phyloP scores from a whole-genome alignment of 2,329 filamentous ascomycete species.

The Colletotrichum acutatum region DNA sequence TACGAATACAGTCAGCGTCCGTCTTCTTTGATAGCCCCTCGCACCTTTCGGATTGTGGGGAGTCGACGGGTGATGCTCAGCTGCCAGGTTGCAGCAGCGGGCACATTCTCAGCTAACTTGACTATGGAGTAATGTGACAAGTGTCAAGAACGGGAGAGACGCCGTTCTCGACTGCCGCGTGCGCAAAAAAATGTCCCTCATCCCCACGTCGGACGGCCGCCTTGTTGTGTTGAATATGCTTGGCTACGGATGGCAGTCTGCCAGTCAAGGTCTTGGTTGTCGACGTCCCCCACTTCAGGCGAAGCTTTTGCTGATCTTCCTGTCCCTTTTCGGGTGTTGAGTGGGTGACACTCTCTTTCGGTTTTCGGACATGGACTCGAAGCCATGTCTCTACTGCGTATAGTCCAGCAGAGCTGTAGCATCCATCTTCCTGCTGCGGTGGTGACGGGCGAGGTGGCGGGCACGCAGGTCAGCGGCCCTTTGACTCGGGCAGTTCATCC shows the following conservation, averaged over 20 bases:
- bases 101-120: background rate
- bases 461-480: background rate
- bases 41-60: constrained; percentile 22
- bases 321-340: background rate
- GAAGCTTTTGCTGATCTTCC: constrained; percentile 30
- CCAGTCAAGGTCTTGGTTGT: constrained; percentile 4
- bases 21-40: background rate
- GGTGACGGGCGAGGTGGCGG: no score
- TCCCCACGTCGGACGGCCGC: background rate
- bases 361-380: background rate
- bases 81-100: background rate
- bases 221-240: background rate
- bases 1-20: background rate
- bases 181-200: background rate
- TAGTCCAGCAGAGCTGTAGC: background rate
- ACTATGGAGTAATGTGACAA: background rate
- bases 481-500: background rate
- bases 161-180: constrained; percentile 20
- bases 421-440: background rate
- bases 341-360: background rate
- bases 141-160: background rate
- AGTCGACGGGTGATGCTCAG: constrained; percentile 1
- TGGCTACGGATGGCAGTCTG: background rate
- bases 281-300: constrained; percentile 24
- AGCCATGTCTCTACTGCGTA: background rate